Conservation (phyloP, 176 grass and related monocot genomes). For the Carex parvula region DNA sequence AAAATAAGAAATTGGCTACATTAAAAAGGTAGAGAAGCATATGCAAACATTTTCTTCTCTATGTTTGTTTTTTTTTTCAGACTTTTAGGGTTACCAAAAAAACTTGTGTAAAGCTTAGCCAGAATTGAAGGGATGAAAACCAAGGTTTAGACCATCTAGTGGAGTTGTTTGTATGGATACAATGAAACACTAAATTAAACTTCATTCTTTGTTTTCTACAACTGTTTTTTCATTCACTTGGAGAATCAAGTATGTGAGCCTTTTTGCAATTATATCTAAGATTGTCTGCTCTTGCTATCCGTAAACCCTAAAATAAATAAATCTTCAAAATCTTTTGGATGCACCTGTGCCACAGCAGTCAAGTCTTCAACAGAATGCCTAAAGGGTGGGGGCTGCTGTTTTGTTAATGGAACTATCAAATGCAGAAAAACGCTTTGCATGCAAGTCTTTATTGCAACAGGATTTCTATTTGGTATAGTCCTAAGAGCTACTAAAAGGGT, state of each 20-base stretch:
- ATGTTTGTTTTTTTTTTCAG: neutral
- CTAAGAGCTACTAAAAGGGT: neutral
- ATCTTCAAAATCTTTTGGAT: conserved; percentile 17
- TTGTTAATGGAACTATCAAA: conserved; percentile 2
- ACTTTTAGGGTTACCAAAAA: neutral
- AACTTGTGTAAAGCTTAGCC: neutral
- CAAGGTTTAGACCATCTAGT: neutral
- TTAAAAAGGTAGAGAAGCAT: conserved; percentile 1
- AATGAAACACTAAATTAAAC: neutral
- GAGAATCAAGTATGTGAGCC: neutral
- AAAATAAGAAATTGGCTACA: conserved; percentile 9
- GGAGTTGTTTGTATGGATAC: neutral
- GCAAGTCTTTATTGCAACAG: neutral
- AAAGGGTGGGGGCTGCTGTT: neutral
- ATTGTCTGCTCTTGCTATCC: neutral
- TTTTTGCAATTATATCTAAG: conserved; percentile 7
- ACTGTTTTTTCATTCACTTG: neutral
- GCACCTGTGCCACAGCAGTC: neutral
- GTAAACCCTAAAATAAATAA: neutral
- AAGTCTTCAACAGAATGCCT: conserved; percentile 20
- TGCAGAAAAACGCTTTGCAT: conserved; percentile 9
- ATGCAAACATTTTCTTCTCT: neutral
- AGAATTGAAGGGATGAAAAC: neutral
- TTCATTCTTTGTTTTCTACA: neutral
- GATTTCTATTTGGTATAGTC: neutral